Conservation (phyloP, 345 rosid species). For the Aquilaria malaccensis region DNA sequence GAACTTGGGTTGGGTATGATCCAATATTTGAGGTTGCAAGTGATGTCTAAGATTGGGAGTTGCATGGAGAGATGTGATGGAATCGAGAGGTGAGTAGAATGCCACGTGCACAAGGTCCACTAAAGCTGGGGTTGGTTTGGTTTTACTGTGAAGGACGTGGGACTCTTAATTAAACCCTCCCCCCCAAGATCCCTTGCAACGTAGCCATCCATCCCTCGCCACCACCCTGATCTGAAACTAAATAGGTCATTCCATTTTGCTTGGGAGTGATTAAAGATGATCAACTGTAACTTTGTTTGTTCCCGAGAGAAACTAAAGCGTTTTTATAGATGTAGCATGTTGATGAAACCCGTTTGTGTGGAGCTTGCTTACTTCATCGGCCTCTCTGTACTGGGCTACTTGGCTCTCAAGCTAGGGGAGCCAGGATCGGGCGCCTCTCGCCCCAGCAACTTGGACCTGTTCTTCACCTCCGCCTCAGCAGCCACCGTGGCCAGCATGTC, state of each 20-base stretch:
- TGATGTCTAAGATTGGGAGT: too few relatives aligned
- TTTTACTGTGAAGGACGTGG: neutral
- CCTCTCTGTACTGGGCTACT: constrained; percentile 30
- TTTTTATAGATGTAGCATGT: neutral
- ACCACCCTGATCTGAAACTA: too few relatives aligned
- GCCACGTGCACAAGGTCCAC: neutral
- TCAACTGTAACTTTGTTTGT: neutral
- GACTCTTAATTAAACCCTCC: neutral
- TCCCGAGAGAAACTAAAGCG: constrained; percentile 1
- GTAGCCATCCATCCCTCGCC: too few relatives aligned
- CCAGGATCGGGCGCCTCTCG: constrained; percentile 27
- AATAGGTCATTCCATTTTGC: neutral
- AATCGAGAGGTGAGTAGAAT: neutral
- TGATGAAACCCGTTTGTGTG: constrained; percentile 22
- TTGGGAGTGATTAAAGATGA: neutral
- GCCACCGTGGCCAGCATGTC: constrained; percentile 68
- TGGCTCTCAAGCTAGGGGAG: constrained; percentile 25
- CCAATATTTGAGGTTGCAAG: too few relatives aligned
- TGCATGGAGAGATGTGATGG: too few relatives aligned
- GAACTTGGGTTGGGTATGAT: too few relatives aligned
- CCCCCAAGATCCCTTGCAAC: too few relatives aligned
- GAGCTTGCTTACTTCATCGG: constrained; percentile 31
- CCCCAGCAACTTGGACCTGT: constrained; percentile 41
- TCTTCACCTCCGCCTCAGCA: constrained; percentile 73
- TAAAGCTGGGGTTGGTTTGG: neutral